A percentile compares a stretch with the other conserved stretches of the same genome.
These are phyloP conservation scores for Tilletia setariae DNA, from an alignment of 1,284 basidiomycete species.

Conservation along the genomic window DNA sequence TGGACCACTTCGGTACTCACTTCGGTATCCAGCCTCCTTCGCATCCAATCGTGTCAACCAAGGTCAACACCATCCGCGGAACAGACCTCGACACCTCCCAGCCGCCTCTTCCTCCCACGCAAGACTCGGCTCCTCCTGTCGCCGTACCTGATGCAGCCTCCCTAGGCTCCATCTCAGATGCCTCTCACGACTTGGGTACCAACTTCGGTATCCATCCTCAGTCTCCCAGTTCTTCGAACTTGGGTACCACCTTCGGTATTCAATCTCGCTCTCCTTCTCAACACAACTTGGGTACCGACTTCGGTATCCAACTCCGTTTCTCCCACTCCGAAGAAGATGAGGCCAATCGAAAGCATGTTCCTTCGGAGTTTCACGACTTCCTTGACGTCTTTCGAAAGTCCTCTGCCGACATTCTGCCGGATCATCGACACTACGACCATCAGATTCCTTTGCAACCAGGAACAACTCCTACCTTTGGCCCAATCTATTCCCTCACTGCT, in stretches of 20 bases:
- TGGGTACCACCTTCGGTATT: too few species aligned
- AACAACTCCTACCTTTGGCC: background rate
- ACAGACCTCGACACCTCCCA: too few species aligned
- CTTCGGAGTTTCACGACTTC: background rate
- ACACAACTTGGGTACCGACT: background rate
- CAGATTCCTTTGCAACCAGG: background rate
- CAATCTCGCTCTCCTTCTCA: too few species aligned
- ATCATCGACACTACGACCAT: conserved; percentile 10
- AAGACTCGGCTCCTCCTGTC: too few species aligned
- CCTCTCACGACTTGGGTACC: background rate
- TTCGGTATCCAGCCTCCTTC: conserved; percentile 2
- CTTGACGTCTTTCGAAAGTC: too few species aligned
- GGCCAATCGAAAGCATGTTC: background rate
- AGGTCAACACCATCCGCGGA: background rate
- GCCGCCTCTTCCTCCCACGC: too few species aligned
- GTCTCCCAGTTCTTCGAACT: too few species aligned
- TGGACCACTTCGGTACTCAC: conserved; percentile 4
- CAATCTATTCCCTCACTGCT: conserved; percentile 15
- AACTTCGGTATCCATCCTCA: conserved; percentile 9
- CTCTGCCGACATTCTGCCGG: conserved; percentile 1
- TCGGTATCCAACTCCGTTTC: background rate
- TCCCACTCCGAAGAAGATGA: background rate
- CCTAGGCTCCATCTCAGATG: too few species aligned
- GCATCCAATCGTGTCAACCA: too few species aligned
- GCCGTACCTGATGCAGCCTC: too few species aligned